Base-by-base conservation (phyloP, 495 filamentous ascomycete genomes). In the Trichoderma virens region DNA sequence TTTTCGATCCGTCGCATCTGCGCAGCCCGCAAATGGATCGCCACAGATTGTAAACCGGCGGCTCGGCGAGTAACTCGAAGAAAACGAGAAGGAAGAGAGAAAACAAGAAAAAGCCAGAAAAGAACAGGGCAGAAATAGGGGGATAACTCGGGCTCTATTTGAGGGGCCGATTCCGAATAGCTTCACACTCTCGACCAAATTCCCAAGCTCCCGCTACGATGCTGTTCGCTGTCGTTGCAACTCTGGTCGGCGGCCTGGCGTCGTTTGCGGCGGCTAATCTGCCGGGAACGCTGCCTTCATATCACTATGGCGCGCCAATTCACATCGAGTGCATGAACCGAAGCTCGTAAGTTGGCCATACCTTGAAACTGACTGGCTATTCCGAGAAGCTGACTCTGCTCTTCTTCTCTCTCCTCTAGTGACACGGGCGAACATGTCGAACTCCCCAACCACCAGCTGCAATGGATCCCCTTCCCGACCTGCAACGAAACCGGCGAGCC, bases 381-480 rank as follows among this genome's bases (percentile, higher is more conserved):
- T 13, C 18, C 18, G 1, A n/a, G n/a, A 45, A 16, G 41, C 41
- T 45, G 5, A 18, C n/a, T 7, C n/a, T 45, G 9, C n/a, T 45
- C 14, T 45, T 18, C 14, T 45, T 13, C 32, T 35, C 32, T 4
- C 11, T 11, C 34, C 5, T 35, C 14, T 66, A 87, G 85, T 65
- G 85, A 87, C 64, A 86, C 82, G 3, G 85, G 85, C 68, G 84
- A 86, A 68, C 83, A 98, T 84, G 89, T 98, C 72, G 86, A 86
- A 64, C 86, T 94, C 72, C 78, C 81, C 23, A 78, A 84, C 54
- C 90, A 93, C 67, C 86, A 92, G 73, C 90, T 97, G 39, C 85
- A 96, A 83, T 98, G 94, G 80, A 87, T 96, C 62, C 92, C 94
- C 60, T 98, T 98, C 75, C 89, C 89, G 38, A 82, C 82, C 43